A percentile compares a stretch with the other conserved stretches of the same genome.
Conservation (phyloP, 2,329 filamentous ascomycete genomes). For the Colletotrichum echinochloae region DNA sequence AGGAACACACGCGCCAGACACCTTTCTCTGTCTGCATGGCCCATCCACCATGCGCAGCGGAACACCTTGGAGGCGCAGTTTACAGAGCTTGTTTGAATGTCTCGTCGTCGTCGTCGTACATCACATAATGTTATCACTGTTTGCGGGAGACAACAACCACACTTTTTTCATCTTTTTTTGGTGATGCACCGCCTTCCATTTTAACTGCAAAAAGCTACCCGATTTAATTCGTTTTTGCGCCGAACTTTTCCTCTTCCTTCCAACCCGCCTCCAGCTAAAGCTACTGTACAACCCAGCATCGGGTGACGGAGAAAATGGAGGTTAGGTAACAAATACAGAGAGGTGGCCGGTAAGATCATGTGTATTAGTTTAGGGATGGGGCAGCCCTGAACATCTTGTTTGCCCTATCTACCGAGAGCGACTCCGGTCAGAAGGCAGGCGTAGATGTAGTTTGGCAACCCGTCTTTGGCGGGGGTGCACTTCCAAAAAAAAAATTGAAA, state of each 20-base stretch:
- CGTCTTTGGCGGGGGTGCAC: conserved; percentile 30
- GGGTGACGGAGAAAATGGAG: conserved; percentile 48
- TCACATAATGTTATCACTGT: conserved; percentile 17
- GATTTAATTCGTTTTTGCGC: conserved; percentile 49
- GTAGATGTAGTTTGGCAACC: conserved; percentile 39
- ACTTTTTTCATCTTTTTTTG: conserved; percentile 47
- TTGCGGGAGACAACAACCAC: conserved; percentile 27
- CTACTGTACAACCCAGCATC: conserved; percentile 54
- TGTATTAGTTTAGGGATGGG: conserved; percentile 44
- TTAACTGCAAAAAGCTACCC: conserved; percentile 46
- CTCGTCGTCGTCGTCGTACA: no score
- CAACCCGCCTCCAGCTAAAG: conserved; percentile 48
- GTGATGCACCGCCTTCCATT: conserved; percentile 18
- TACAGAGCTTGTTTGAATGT: no score
- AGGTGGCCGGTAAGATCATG: conserved; percentile 43
- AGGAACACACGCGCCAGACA: not conserved
- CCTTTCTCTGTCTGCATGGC: not conserved
- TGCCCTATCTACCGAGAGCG: conserved; percentile 39
- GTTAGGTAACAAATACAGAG: conserved; percentile 51
- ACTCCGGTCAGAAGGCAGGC: conserved; percentile 38
- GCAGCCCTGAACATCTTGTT: conserved; percentile 39
- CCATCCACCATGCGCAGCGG: conserved; percentile 10
- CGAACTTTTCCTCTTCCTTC: conserved; percentile 49
- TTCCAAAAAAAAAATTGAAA: conserved; percentile 42
- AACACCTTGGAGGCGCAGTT: no score